phyloP scores from a whole-genome alignment of 2,329 filamentous ascomycete species.

The Fusarium sarcochroum region DNA sequence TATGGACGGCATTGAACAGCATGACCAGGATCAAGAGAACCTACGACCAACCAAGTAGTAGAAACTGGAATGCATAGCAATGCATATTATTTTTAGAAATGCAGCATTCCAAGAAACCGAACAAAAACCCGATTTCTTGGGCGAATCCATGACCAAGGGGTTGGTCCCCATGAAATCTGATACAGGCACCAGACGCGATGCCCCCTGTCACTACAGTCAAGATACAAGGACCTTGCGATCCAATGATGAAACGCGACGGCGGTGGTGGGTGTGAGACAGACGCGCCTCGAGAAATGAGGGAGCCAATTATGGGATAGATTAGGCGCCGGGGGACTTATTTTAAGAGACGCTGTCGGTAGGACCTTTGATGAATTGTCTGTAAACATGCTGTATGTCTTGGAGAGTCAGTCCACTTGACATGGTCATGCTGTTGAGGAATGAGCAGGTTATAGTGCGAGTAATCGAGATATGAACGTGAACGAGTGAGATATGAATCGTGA shows the following conservation, averaged over 20 bases:
- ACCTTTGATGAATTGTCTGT: not conserved
- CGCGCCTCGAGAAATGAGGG: conserved; percentile 35
- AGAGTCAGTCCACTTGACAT: conserved; percentile 11
- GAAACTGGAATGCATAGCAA: conserved; percentile 15
- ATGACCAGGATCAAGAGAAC: not conserved
- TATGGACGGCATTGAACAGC: conserved; percentile 14
- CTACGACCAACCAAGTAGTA: conserved; percentile 4
- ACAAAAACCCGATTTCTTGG: conserved; percentile 12
- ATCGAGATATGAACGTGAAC: not conserved
- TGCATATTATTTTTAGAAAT: conserved; percentile 42
- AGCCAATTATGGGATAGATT: conserved; percentile 49
- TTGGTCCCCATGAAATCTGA: conserved; percentile 41
- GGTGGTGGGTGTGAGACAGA: conserved; percentile 49
- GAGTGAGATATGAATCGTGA: not conserved
- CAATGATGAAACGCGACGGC: conserved; percentile 47
- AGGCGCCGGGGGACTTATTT: conserved; percentile 48
- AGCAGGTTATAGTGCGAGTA: not conserved
- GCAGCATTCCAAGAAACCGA: conserved; percentile 16
- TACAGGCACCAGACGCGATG: conserved; percentile 43
- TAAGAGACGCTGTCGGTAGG: conserved; percentile 14
- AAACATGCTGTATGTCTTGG: not conserved
- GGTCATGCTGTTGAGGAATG: conserved; percentile 7
- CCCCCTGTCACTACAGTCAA: conserved; percentile 14
- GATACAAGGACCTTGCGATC: conserved; percentile 38
- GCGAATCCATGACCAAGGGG: conserved; percentile 26